Base-by-base conservation (phyloP, 306 rosid species). In the Rosa chinensis region DNA sequence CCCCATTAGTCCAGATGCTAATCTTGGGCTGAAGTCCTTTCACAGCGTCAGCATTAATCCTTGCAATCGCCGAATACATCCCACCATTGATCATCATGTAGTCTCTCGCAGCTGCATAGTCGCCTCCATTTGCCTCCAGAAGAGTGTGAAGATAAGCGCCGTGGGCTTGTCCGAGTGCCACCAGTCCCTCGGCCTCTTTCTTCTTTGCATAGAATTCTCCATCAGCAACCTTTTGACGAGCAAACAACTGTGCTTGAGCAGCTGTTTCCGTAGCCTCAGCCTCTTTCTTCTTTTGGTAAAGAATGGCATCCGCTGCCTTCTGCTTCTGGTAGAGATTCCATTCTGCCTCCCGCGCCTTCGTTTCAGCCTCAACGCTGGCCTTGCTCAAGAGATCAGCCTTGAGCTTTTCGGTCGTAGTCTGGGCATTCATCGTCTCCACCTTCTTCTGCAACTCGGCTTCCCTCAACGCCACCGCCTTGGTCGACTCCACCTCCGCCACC, bases 141-240 rank as follows among this genome's bases (percentile, higher is more conserved):
- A 80, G 76, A 0, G 56, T 42, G 59, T 63, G 52, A 2, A 80
- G 43, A 37, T 76, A 76, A 1, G 10, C 11, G 4, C 79, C 81
- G 12, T 75, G 74, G 7, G 81, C 81, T 17, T 79, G 16, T 16
- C 77, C 86, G 0, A 74, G 42, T 5, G 55, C 71, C 14, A 61
- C 50, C 5, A 83, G n/a, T 62, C 55, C 83, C 61, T 79, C 86
- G 0, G 83, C 83, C 35, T 83, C 78, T 16, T 75, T 79, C 62
- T 69, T 76, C 78, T 80, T 84, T 4, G 87, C 79, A 39, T 84
- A 80, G 3, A 83, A 40, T 6, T 78, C 86, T 9, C 80, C 77
- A 45, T 79, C 86, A 8, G 87, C 84, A 7, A 8, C 84, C 66
- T 76, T 80, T 55, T 79, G 76, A 4, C 67, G 70, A 23, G 81